phyloP scores from a whole-genome alignment of 225 moss, liverwort and hornwort species.

The Neckera pumila region DNA sequence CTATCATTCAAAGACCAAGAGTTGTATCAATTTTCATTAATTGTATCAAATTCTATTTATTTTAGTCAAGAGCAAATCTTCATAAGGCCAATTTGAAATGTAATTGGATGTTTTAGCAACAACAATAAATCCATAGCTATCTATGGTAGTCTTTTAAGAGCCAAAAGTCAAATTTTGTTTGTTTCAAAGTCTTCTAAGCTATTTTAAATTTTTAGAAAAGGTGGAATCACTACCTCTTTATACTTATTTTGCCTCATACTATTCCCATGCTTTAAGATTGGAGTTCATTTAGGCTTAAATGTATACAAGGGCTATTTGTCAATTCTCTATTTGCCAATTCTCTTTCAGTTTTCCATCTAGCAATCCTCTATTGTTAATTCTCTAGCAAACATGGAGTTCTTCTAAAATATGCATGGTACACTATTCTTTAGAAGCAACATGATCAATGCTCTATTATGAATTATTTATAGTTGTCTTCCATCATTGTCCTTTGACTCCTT shows the following conservation, averaged over 20 bases:
- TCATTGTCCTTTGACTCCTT: neutral
- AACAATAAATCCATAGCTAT: neutral
- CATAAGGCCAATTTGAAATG: neutral
- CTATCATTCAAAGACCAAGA: neutral
- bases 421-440: no score
- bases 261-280: neutral
- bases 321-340: neutral
- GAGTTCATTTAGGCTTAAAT: neutral
- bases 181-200: no score
- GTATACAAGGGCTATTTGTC: rapidly evolving
- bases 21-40: no score
- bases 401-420: no score
- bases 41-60: neutral
- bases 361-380: no score
- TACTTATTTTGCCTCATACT: neutral
- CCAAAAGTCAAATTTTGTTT: neutral
- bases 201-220: no score
- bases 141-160: neutral
- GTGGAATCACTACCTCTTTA: no score
- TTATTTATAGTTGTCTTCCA: neutral
- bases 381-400: neutral
- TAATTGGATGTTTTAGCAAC: no score
- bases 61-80: rapidly evolving
- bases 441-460: neutral
- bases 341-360: neutral